Conservation (phyloP, 2,329 filamentous ascomycete species). For the Fusarium multiceps region DNA sequence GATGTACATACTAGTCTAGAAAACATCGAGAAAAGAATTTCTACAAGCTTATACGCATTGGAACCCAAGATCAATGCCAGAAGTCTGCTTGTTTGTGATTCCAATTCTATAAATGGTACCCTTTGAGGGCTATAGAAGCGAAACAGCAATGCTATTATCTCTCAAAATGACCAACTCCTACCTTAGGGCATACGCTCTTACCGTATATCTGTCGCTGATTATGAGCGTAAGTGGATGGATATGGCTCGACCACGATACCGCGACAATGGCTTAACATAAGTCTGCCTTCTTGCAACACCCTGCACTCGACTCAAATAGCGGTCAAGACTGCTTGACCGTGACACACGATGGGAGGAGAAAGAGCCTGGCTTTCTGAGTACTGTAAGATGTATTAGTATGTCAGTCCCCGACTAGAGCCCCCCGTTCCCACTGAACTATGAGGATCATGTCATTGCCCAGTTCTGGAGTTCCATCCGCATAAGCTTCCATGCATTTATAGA, state of each 20-base stretch:
- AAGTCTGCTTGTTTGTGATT: not conserved
- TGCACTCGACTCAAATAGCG: not conserved
- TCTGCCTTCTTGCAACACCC: not conserved
- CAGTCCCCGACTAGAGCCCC: not conserved
- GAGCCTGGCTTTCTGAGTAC: not conserved
- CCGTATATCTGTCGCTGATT: not conserved
- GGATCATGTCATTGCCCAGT: not conserved
- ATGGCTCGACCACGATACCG: not conserved
- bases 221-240: not conserved
- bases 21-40: not conserved
- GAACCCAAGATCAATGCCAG: not conserved
- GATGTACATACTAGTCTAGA: too few relatives aligned
- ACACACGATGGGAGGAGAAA: not conserved
- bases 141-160: not conserved
- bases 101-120: not conserved
- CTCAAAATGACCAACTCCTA: not conserved
- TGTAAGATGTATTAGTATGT: not conserved
- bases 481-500: not conserved
- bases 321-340: not conserved
- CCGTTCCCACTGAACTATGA: not conserved
- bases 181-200: rapidly evolving
- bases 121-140: not conserved
- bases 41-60: not conserved
- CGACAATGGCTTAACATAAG: not conserved
- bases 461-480: not conserved